Base-by-base conservation (phyloP, 2,329 filamentous ascomycete genomes). In the Alternaria hordeiaustralica region DNA sequence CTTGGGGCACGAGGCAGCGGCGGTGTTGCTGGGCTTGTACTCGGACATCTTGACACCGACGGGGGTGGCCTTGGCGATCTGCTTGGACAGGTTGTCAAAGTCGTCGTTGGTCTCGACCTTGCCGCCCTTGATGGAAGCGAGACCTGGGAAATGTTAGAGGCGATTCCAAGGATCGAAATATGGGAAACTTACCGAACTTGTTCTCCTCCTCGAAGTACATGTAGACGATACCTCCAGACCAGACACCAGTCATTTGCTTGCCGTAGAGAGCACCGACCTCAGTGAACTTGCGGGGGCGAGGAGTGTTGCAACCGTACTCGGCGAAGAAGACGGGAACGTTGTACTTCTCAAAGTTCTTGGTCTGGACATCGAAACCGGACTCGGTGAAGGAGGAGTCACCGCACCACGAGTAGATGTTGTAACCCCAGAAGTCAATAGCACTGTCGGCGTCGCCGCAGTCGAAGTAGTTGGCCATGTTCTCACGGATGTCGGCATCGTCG, bases 401-500 rank as follows among this genome's bases (percentile, higher is more conserved):
- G 80, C 96, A 99, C 96, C 96, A 99, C 57, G 94, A 97, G 87
- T 99, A 99, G 84, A 98, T 97, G 87, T 99, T 99, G 90, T 98
- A 98, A 63, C 96, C 96, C 92, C 94, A 99, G 86, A 96, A 98
- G 83, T 99, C 96, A 70, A 98, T 97, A 65, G 91, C 81, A 76
- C 83, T 82, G 9, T 85, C 83, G 33, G 56, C 18, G 64, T 85
- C 78, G 64, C 94, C 92, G 79, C 96, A 99, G 87, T 97, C 94
- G 85, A 99, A 97, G 87, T 97, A 99, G 79, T 93, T 84, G 71
- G 93, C 92, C 77, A 98, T 89, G 75, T 93, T 85, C 69, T 86
- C 86, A 80, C 96, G 92, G 73, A 97, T 96, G 21, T 88, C 86
- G 44, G 89, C 87, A 81, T 97, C 94, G 73, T 98, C 96, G 82